Base-by-base conservation (phyloP, 78 protist genomes). In the Diacronema lutheri region DNA sequence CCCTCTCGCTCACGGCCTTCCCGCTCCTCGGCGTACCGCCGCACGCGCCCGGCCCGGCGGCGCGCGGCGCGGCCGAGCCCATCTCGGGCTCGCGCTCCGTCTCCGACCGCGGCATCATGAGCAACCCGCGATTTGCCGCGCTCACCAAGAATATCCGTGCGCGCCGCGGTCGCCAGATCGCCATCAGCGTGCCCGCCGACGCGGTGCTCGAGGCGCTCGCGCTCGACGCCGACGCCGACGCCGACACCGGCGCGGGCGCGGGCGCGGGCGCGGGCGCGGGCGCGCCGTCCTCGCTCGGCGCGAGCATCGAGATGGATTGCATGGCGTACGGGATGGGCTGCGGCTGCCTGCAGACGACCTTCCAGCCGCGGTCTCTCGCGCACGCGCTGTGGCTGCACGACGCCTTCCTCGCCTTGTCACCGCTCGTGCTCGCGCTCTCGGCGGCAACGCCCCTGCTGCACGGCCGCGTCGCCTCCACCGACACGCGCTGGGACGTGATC, bases 311-410 rank as follows among this genome's bases (percentile, higher is more conserved):
- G 86, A 97, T 97, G 99, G 99, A 97, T 83, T 87, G 96, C 83
- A 97, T 97, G 99, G 96, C 95, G 35, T 97, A 97, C 73, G 99
- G 99, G 40, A 97, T 97, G 99, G 99, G 99, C 20, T 79, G 90
- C 84, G 91, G 97, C 87, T 97, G 99, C 82, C 94, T 97, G 31
- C 99, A 96, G 85, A 44, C 50, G 16, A 44, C 87, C 4, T 83
- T 95, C 80, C 97, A 95, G 81, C 83, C 95, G 14, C 41, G 89
- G 23, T 69, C 89, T 81, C 33, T 95, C 10, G 85, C 66, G 31
- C 95, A 95, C 56, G 97, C 97, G 2, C 90, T 98, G 41, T 29
- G 56, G 16, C 86, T 97, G 26, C 95, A 95, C 81, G 98, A 97
- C 85, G 96, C 93, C 44, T 81, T 96, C 33, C 94, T 84, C 31